Base-by-base conservation (phyloP, 1,139 yeast genomes). In the Scheffersomyces lignicola region DNA sequence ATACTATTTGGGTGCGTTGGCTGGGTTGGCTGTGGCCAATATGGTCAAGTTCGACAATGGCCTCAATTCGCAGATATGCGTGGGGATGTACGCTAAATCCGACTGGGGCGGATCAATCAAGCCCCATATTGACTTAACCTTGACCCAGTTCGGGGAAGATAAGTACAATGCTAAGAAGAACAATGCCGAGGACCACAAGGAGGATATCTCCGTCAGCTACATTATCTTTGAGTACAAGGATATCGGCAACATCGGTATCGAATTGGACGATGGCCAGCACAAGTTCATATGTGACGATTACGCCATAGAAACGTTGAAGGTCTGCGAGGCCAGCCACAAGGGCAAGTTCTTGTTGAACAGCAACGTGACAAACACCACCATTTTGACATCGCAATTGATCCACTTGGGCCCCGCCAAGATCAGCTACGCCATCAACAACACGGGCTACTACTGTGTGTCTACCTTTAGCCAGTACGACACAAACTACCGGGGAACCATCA, bases 381-480 rank as follows among this genome's bases (percentile, higher is more conserved):
- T 87, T 29, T 63, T 75, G 53, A 75, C 88, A 0, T 67, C 76
- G 20, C 66, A 70, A 36, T 62, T 87, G 49, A 69, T 70, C 16
- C 69, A 75, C 14, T 61, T 74, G 36, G 89, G 92, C 3, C 69
- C 76, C 15, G 78, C 80, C 27, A 76, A 78, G 33, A 61, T 80
- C 39, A 71, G 75, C 33, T 92, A 89, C 54, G 69, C 73, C 3
- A 77, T 94, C 27, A 67, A 73, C 42, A 69, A 71, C 37, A 87
- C 97, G 1, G 97, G 97, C 3, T 92, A 85, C 59, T 92, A 90
- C 64, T 92, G 99, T 66, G 83, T 92, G 18, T 80, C 89, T 2
- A 83, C 95, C 0, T 78, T 68, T 47, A 69, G 80, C 15, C 58
- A 69, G 12, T 53, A 57, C 28, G 56, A 56, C 23, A 54, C 68